A percentile compares a stretch with the other conserved stretches of the same genome.
phyloP scores from a whole-genome alignment of 805 yeast genomes.

The Candida qinlingensis region DNA sequence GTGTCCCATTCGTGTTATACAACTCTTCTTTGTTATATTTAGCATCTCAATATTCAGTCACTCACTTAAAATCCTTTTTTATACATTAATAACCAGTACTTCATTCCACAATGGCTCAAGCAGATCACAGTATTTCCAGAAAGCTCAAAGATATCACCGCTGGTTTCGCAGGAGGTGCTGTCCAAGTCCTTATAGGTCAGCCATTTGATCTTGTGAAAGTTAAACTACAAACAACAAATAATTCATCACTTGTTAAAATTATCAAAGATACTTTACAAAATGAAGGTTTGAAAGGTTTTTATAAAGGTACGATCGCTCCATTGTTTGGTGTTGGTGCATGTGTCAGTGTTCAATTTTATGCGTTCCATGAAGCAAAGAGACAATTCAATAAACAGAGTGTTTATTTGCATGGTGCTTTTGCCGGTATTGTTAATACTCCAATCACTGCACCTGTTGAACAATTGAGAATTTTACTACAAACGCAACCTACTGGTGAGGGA shows the following conservation, averaged over 20 bases:
- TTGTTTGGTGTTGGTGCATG: conserved; percentile 94
- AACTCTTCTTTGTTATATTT: too few species aligned
- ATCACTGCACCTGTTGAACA: conserved; percentile 95
- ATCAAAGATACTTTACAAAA: conserved; percentile 61
- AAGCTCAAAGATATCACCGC: conserved; percentile 57
- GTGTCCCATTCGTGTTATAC: too few species aligned
- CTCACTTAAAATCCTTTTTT: too few species aligned
- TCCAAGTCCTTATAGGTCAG: conserved; percentile 88
- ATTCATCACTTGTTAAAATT: conserved; percentile 74
- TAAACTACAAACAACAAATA: conserved; percentile 81
- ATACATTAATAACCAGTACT: too few species aligned
- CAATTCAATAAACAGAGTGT: conserved; percentile 61
- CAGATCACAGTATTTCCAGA: conserved; percentile 33
- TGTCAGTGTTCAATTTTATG: conserved; percentile 93
- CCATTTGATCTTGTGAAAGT: conserved; percentile 95
- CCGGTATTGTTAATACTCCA: conserved; percentile 87
- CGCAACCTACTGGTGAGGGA: conserved; percentile 46
- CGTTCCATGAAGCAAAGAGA: conserved; percentile 79
- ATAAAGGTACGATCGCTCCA: conserved; percentile 93
- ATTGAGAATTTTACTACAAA: conserved; percentile 86
- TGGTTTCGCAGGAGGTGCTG: conserved; percentile 94
- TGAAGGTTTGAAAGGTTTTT: conserved; percentile 84
- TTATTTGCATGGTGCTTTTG: conserved; percentile 81
- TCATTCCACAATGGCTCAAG: background rate
- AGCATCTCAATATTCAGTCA: too few species aligned